A percentile compares a stretch with the other conserved stretches of the same genome.
These are phyloP conservation scores for Angomonas ambiguus DNA, from an alignment of 208 protist species.

Conservation along the genomic window DNA sequence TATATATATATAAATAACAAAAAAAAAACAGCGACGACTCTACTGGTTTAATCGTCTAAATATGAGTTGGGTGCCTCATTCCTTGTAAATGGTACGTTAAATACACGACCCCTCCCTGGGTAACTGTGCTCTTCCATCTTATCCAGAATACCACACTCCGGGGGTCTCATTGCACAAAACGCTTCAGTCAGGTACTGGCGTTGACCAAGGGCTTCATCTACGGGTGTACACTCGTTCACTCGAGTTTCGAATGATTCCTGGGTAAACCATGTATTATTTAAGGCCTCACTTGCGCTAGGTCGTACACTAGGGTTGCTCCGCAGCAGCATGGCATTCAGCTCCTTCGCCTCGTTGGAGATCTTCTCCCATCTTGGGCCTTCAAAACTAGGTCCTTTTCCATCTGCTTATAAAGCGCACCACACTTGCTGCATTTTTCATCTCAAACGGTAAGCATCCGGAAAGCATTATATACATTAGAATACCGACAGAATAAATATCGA, in stretches of 20 bases:
- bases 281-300: constrained; percentile 44
- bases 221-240: constrained; percentile 13
- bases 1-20: too few species aligned
- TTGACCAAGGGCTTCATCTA: constrained; percentile 40
- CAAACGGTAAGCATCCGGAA: constrained; percentile 66
- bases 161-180: constrained; percentile 59
- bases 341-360: constrained; percentile 47
- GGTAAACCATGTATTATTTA: constrained; percentile 60
- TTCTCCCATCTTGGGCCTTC: constrained; percentile 47
- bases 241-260: background rate
- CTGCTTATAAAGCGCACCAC: constrained; percentile 46
- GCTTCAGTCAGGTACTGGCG: constrained; percentile 46
- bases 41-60: too few species aligned
- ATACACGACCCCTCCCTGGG: background rate
- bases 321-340: constrained; percentile 45
- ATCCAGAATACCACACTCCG: constrained; percentile 22
- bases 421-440: constrained; percentile 44
- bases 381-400: constrained; percentile 74
- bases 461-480: constrained; percentile 86
- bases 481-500: constrained; percentile 75
- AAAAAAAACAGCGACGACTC: too few species aligned
- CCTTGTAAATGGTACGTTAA: constrained; percentile 15
- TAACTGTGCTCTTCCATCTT: constrained; percentile 18
- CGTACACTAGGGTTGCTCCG: constrained; percentile 42
- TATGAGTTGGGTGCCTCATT: background rate